These are phyloP conservation scores for Pseudopithomyces chartarum DNA, from an alignment of 2,329 filamentous ascomycete species.

Conservation along the genomic window DNA sequence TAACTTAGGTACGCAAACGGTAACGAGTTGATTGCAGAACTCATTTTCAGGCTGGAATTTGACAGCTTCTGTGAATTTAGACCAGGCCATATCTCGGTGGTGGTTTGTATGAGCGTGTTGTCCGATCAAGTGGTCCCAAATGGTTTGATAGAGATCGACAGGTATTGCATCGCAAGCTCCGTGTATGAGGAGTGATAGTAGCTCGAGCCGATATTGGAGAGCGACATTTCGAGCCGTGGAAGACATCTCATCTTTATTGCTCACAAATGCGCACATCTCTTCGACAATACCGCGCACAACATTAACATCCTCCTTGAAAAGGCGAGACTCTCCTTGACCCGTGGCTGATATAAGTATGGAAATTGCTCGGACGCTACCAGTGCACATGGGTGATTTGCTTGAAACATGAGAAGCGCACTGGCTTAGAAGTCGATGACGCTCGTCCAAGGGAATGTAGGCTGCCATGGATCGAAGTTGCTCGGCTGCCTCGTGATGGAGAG, in stretches of 20 bases:
- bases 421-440: conserved; percentile 66
- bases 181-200: conserved; percentile 63
- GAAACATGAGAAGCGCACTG: conserved; percentile 72
- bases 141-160: conserved; percentile 62
- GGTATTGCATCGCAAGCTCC: conserved; percentile 67
- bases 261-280: conserved; percentile 46
- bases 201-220: conserved; percentile 54
- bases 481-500: conserved; percentile 68
- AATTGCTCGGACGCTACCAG: conserved; percentile 73
- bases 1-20: conserved; percentile 62
- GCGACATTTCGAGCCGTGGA: conserved; percentile 23
- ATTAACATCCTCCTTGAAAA: conserved; percentile 32
- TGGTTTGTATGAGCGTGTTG: conserved; percentile 61
- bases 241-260: conserved; percentile 20
- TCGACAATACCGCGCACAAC: conserved; percentile 40
- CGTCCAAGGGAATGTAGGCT: conserved; percentile 59
- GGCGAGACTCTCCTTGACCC: conserved; percentile 18
- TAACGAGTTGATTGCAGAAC: conserved; percentile 39
- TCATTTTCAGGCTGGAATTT: conserved; percentile 28
- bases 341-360: conserved; percentile 35
- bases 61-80: conserved; percentile 29
- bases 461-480: conserved; percentile 67
- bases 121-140: conserved; percentile 79
- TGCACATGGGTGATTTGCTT: conserved; percentile 64
- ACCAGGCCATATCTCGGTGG: conserved; percentile 72